These are phyloP conservation scores for Nymphaea colorata DNA, from an alignment of 164 flowering plant genomes.

Conservation along the genomic window DNA sequence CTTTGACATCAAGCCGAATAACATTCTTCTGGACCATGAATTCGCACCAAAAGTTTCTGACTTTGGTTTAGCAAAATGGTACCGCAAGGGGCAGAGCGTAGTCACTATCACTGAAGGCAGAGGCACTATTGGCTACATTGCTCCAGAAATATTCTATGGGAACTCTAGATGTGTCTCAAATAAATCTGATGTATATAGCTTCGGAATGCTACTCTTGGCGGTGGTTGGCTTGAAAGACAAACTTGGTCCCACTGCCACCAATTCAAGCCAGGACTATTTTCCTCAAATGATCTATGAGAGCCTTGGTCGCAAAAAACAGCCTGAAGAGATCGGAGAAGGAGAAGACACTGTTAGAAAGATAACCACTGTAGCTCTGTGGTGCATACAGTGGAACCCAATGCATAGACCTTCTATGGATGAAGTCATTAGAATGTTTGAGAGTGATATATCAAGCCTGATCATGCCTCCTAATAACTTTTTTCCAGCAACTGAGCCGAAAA, in stretches of 20 bases:
- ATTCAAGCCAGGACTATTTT: neutral
- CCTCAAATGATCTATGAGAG: slow-evolving; percentile 4
- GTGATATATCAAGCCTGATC: slow-evolving; percentile 1
- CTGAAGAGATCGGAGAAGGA: neutral
- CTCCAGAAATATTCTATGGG: slow-evolving; percentile 1
- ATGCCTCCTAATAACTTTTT: slow-evolving; percentile 7
- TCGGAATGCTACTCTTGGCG: slow-evolving; percentile 3
- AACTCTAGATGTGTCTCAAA: slow-evolving; percentile 4
- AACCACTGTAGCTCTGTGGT: slow-evolving; percentile 8
- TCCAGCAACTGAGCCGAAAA: neutral
- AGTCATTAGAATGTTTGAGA: slow-evolving; percentile 11
- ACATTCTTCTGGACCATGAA: slow-evolving; percentile 4
- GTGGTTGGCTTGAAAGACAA: neutral
- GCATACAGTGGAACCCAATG: slow-evolving; percentile 11
- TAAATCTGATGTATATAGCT: slow-evolving; percentile 11
- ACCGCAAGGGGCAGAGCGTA: neutral
- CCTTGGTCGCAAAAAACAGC: neutral
- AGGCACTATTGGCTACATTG: slow-evolving; percentile 7
- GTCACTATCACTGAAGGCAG: neutral
- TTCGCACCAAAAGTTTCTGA: slow-evolving; percentile 7
- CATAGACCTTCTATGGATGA: slow-evolving; percentile 8
- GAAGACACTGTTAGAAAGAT: slow-evolving; percentile 9
- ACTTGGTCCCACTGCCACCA: neutral
- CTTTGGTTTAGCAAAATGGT: slow-evolving; percentile 7
- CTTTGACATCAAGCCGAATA: slow-evolving; percentile 8